Percentiles rank a stretch among this genome's conserved stretches.
Conservation (phyloP, 2,329 filamentous ascomycete species). For the Catunica adiposa region DNA sequence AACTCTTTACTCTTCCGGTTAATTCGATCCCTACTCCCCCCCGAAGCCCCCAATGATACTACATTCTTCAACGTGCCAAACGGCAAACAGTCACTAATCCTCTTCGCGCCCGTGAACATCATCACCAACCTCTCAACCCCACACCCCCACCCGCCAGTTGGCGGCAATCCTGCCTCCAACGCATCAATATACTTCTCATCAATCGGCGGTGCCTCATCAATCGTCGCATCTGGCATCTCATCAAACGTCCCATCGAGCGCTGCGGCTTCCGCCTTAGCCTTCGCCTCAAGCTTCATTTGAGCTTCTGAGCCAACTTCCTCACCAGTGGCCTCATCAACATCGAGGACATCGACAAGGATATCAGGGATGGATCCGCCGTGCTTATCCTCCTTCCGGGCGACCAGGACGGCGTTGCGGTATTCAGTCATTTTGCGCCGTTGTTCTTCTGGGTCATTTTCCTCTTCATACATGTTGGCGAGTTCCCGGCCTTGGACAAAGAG, state of each 20-base stretch:
- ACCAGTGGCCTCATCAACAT: conserved; percentile 3
- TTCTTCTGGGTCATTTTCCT: conserved; percentile 83
- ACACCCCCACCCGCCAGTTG: conserved; percentile 92
- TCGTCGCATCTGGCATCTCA: not conserved
- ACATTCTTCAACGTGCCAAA: conserved; percentile 73
- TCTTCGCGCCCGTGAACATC: conserved; percentile 62
- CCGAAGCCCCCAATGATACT: conserved; percentile 26
- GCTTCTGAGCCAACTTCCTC: conserved; percentile 15
- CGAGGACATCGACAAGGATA: conserved; percentile 18
- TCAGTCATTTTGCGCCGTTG: conserved; percentile 68
- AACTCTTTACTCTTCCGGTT: conserved; percentile 9
- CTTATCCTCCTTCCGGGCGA: conserved; percentile 17
- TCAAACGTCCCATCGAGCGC: conserved; percentile 22
- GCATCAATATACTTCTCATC: conserved; percentile 76
- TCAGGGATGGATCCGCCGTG: conserved; percentile 18
- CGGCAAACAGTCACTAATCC: conserved; percentile 71
- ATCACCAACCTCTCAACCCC: conserved; percentile 84
- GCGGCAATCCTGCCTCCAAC: conserved; percentile 78
- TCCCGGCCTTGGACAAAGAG: conserved; percentile 69
- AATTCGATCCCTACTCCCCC: conserved; percentile 6
- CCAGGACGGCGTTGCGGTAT: conserved; percentile 24
- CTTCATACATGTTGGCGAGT: conserved; percentile 92
- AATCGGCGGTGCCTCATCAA: conserved; percentile 27
- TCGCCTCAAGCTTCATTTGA: not conserved
- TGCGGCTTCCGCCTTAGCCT: conserved; percentile 20